Percentiles rank a stretch among this genome's conserved stretches.
Evolutionary conservation across 768 basidiomycete genomes (phyloP).

Genomic region (Zangia roseola): DNA sequence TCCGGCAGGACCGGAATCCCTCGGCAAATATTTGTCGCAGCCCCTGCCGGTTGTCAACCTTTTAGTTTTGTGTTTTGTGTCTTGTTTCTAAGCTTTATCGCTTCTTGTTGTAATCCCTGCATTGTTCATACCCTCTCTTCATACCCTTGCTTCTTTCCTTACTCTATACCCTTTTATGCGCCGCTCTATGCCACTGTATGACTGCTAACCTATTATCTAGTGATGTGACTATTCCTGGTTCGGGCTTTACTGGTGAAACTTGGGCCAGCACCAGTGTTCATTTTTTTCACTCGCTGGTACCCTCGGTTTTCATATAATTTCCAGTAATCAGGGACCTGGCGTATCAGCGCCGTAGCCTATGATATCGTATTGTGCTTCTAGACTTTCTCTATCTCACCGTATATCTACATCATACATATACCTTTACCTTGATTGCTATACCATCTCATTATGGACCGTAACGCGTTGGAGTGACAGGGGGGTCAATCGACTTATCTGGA

Average conservation of each 20-base stretch:
- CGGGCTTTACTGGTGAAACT: no score
- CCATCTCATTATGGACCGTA: not conserved
- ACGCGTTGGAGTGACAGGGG: not conserved
- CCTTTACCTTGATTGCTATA: conserved; percentile 14
- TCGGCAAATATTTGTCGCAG: conserved; percentile 40
- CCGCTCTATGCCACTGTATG: conserved; percentile 17
- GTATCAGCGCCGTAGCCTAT: conserved; percentile 8
- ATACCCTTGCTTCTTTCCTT: conserved; percentile 6
- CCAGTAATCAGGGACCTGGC: no score
- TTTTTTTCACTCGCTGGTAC: no score
- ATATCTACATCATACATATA: conserved; percentile 24
- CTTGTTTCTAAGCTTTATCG: conserved; percentile 19
- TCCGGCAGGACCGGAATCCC: conserved; percentile 50
- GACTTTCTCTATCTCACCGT: conserved; percentile 8
- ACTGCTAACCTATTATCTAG: not conserved
- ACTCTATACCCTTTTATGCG: conserved; percentile 22
- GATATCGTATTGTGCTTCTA: conserved; percentile 28
- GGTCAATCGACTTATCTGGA: not conserved
- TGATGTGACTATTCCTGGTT: not conserved
- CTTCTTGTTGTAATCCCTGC: conserved; percentile 23
- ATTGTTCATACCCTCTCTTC: conserved; percentile 17
- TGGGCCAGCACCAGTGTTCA: no score
- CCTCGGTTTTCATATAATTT: no score
- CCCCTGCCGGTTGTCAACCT: conserved; percentile 59
- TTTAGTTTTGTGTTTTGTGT: conserved; percentile 33